Base-by-base conservation (phyloP, 306 rosid species). In the Quercus engelmannii region DNA sequence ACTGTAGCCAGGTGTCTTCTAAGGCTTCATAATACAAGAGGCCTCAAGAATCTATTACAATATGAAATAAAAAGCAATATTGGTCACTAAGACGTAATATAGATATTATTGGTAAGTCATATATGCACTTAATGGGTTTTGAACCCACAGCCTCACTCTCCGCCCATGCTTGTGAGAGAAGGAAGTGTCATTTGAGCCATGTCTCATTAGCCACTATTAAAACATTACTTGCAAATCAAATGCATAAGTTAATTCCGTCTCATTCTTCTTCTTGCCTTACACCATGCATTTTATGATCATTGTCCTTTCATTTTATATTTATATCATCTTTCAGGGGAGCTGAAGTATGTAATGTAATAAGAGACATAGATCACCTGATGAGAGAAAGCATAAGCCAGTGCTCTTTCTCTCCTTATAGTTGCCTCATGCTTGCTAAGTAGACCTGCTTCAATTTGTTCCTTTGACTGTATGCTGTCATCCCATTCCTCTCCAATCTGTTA, bases 391-490 rank as follows among this genome's bases (percentile, higher is more conserved):
- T 96, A 96, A 71, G 99, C 99, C 62, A 96, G 80, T 26, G 98
- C 99, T 75, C 98, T 93, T 81, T 96, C 99, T 86, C 99, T 89
- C 84, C 98, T 90, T 85, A 87, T 87, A 75, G 98, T 23, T 59
- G 99, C 99, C 85, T 93, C 99, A 33, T 96, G 88, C 87, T 93
- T 96, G 91, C 90, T 78, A 11, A 93, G 85, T 58, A 96, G 85
- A 83, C 81, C 82, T 57, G 99, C 97, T 84, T 96, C 99, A 52
- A 93, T 84, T 87, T 93, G 99, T 82, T 93, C 99, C 88, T 91
- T 96, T 49, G 99, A 96, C 83, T 93, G 98, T 35, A 89, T 26
- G 91, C 98, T 96, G 85, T 89, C 93, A 86, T 96, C 99, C 99
- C 99, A 96, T 87, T 91, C 97, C 87, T 93, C 99, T 71, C 91